Percentiles rank a stretch among this genome's conserved stretches.
These are phyloP conservation scores for Cylindrodendrum hubeiense DNA, from an alignment of 2,329 filamentous ascomycete species.

Conservation along the genomic window DNA sequence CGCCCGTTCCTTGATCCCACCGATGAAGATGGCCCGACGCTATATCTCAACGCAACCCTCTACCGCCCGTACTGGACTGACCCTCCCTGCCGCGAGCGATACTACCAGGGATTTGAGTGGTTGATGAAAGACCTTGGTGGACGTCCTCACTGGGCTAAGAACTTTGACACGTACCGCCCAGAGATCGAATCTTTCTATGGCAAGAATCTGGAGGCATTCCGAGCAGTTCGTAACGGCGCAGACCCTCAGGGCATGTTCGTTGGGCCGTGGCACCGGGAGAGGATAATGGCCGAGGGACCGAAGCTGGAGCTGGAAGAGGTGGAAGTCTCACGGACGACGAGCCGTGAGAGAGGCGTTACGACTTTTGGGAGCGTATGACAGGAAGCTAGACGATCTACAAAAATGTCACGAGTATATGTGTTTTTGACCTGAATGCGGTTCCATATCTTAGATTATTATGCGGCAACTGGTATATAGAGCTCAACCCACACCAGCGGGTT, in stretches of 20 bases:
- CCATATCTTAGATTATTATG: constrained; percentile 17
- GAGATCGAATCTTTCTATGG: constrained; percentile 79
- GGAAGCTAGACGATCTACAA: constrained; percentile 11
- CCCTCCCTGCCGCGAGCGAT: constrained; percentile 80
- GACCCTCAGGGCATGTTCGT: constrained; percentile 90
- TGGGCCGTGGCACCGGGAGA: constrained; percentile 88
- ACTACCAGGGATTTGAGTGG: constrained; percentile 92
- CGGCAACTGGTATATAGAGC: constrained; percentile 16
- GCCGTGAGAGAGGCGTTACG: constrained; percentile 42
- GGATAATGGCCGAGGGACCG: constrained; percentile 62
- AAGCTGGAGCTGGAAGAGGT: constrained; percentile 53
- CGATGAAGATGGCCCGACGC: constrained; percentile 73
- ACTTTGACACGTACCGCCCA: constrained; percentile 74
- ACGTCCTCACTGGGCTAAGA: constrained; percentile 93
- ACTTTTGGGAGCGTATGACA: constrained; percentile 39
- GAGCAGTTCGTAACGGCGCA: constrained; percentile 74
- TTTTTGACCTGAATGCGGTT: not conserved
- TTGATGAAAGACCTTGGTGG: constrained; percentile 89
- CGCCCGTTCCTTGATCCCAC: constrained; percentile 77
- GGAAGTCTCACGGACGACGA: constrained; percentile 46
- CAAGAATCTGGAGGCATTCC: constrained; percentile 74
- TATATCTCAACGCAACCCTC: constrained; percentile 91
- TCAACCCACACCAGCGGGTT: constrained; percentile 11
- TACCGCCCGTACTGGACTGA: constrained; percentile 86
- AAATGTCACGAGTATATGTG: constrained; percentile 2